These are phyloP conservation scores for Lentinula lateritia DNA, from an alignment of 768 basidiomycete species.

Conservation along the genomic window DNA sequence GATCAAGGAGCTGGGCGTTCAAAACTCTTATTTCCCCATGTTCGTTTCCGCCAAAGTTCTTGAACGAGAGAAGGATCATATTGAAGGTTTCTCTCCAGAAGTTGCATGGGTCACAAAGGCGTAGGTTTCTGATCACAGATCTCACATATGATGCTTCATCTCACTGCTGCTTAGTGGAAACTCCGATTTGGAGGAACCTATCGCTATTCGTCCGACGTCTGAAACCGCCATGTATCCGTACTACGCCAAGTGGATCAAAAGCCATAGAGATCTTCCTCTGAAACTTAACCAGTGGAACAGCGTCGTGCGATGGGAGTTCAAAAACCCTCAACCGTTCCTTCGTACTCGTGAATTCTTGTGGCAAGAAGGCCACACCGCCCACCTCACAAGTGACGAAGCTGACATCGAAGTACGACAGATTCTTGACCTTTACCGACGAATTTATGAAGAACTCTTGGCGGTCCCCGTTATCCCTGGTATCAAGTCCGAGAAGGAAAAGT, in stretches of 20 bases:
- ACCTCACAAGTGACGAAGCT: constrained; percentile 84
- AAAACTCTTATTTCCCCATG: constrained; percentile 99
- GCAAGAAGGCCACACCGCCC: constrained; percentile 99
- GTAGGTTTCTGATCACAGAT: constrained; percentile 37
- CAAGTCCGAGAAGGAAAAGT: constrained; percentile 99
- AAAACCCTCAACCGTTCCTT: constrained; percentile 98
- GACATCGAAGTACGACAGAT: constrained; percentile 90
- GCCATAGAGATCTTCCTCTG: constrained; percentile 92
- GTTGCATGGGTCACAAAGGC: constrained; percentile 99
- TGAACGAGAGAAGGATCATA: constrained; percentile 96
- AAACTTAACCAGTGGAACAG: constrained; percentile 99
- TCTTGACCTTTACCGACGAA: constrained; percentile 90
- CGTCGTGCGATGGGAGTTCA: constrained; percentile 99
- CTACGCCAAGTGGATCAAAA: constrained; percentile 98
- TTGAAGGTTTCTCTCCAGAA: constrained; percentile 98
- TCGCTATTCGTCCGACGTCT: constrained; percentile 96
- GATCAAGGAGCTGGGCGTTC: constrained; percentile 93
- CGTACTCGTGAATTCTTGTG: constrained; percentile 99
- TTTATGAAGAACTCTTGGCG: constrained; percentile 95
- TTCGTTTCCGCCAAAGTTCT: constrained; percentile 90
- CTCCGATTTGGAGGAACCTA: constrained; percentile 93
- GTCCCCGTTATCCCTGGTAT: constrained; percentile 96
- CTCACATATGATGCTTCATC: not conserved
- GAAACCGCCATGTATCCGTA: constrained; percentile 99
- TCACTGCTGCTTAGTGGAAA: constrained; percentile 52